These are phyloP conservation scores for Herpetospermum pedunculosum DNA, from an alignment of 306 rosid genomes.

Conservation along the genomic window DNA sequence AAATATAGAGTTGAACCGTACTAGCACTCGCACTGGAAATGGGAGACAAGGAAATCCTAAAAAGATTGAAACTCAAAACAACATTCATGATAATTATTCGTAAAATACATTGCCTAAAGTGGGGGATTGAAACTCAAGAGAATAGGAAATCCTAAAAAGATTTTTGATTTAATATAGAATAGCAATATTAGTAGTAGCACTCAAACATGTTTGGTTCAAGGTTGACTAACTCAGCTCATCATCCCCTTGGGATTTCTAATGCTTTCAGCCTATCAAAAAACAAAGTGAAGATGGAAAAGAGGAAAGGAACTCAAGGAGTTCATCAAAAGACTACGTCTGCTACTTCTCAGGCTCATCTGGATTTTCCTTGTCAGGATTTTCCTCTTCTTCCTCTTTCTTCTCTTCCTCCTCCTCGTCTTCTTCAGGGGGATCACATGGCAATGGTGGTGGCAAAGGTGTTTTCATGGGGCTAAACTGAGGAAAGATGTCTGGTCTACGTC, in stretches of 20 bases:
- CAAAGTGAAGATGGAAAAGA: background rate
- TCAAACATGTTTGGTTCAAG: background rate
- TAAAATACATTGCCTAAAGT: background rate
- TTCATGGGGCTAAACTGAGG: conserved; percentile 45
- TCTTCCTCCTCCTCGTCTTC: conserved; percentile 52
- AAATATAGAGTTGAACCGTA: background rate
- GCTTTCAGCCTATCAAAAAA: conserved; percentile 8
- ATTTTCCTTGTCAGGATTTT: conserved; percentile 28
- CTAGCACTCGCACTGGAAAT: background rate
- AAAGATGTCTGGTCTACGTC: conserved; percentile 39
- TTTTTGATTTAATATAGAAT: background rate
- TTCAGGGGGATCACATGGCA: conserved; percentile 48
- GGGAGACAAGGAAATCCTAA: background rate
- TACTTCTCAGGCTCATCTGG: conserved; percentile 23
- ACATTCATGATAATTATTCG: background rate
- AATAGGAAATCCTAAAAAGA: background rate
- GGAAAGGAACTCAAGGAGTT: background rate
- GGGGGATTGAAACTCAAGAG: background rate
- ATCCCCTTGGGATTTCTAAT: conserved; percentile 1
- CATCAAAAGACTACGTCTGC: conserved; percentile 16
- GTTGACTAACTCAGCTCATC: conserved; percentile 7
- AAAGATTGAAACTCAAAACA: no score
- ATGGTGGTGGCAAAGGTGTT: conserved; percentile 35
- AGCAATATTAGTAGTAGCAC: background rate
- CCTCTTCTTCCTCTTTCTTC: conserved; percentile 36